Evolutionary conservation across 805 yeast species (phyloP).

Genomic region (Zygoascus tannicola): DNA sequence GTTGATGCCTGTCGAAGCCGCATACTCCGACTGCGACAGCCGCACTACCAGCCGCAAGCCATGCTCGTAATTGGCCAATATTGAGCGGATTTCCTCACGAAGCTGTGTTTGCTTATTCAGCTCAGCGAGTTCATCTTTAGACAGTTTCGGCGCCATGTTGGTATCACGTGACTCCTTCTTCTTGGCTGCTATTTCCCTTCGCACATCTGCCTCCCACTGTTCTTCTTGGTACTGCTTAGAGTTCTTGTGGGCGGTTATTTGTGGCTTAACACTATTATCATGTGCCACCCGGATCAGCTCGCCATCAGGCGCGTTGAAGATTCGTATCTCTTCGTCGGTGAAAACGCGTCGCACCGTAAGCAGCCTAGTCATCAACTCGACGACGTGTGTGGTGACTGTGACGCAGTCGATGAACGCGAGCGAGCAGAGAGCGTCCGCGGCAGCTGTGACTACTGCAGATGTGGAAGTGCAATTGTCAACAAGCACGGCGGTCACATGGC

Average conservation of each 20-base stretch:
- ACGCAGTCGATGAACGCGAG: conserved; percentile 39
- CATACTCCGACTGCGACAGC: conserved; percentile 40
- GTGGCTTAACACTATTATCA: conserved; percentile 28
- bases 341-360: conserved; percentile 19
- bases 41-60: conserved; percentile 45
- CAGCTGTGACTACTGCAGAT: conserved; percentile 11
- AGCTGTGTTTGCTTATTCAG: conserved; percentile 50
- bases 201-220: conserved; percentile 82
- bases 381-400: conserved; percentile 31
- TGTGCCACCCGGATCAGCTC: conserved; percentile 40
- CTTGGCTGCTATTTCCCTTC: conserved; percentile 61
- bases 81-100: conserved; percentile 37
- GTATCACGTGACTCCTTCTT: conserved; percentile 22
- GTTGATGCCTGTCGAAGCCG: conserved; percentile 48
- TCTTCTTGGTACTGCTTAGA: conserved; percentile 75
- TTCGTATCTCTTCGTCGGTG: conserved; percentile 42
- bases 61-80: conserved; percentile 35
- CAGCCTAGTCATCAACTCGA: conserved; percentile 13
- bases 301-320: conserved; percentile 66
- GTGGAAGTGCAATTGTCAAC: neutral
- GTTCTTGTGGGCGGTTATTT: conserved; percentile 49
- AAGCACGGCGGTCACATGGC: neutral
- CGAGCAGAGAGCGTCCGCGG: conserved; percentile 28
- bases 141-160: conserved; percentile 34
- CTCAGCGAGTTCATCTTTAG: conserved; percentile 76